Percentiles rank a stretch among this genome's conserved stretches.
Evolutionary conservation across 345 rosid species (phyloP).

Genomic region (Brassica nigra): DNA sequence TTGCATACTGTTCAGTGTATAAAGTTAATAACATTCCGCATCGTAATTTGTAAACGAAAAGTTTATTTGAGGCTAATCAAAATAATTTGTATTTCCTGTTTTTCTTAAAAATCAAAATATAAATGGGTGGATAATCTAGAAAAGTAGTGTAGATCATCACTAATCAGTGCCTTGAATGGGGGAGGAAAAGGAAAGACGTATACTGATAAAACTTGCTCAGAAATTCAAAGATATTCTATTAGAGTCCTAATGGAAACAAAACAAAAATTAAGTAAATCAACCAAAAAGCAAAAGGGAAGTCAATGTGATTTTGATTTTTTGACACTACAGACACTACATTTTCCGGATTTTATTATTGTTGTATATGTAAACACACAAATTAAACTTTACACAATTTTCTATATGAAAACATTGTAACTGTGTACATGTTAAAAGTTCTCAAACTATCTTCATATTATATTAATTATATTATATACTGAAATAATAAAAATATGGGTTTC

Average conservation of each 20-base stretch:
- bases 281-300: not conserved
- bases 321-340: not conserved
- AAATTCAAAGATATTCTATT: constrained; percentile 32
- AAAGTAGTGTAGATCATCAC: constrained; percentile 11
- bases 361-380: not conserved
- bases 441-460: not conserved
- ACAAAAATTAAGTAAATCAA: constrained; percentile 9
- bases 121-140: constrained; percentile 7
- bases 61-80: not conserved
- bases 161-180: constrained; percentile 40
- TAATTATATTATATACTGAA: not conserved
- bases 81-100: not conserved
- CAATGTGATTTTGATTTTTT: not conserved
- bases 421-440: too few relatives aligned
- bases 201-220: constrained; percentile 11
- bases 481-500: not conserved
- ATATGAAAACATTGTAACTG: not conserved
- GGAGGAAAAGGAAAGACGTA: constrained; percentile 30
- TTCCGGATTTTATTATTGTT: not conserved
- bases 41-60: not conserved
- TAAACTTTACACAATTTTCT: not conserved
- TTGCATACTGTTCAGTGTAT: not conserved
- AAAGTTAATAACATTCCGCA: not conserved
- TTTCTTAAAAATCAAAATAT: not conserved
- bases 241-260: constrained; percentile 14